Evolutionary conservation across 2,329 filamentous ascomycete genomes (phyloP).

Genomic region (Microcyclosporella mali): DNA sequence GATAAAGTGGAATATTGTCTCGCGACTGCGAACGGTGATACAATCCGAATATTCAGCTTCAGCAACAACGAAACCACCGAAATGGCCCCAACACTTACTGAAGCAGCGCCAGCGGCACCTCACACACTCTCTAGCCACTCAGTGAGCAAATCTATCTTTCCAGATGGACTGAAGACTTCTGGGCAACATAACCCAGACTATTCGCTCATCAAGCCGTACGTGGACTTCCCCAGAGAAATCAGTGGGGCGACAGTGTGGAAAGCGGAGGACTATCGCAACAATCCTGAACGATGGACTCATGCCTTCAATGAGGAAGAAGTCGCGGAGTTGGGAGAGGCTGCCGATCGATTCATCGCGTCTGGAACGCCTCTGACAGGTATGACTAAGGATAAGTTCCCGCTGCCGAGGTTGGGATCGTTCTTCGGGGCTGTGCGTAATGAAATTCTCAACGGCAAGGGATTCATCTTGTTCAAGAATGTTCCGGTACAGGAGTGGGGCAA

Average conservation of each 20-base stretch:
- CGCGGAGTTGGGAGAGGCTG: conserved; percentile 58
- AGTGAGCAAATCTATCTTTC: conserved; percentile 48
- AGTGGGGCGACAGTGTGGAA: conserved; percentile 67
- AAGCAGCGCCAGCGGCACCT: conserved; percentile 5
- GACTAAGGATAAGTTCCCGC: conserved; percentile 55
- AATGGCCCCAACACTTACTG: conserved; percentile 18
- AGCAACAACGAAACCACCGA: neutral
- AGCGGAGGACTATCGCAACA: conserved; percentile 55
- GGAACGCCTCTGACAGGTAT: conserved; percentile 67
- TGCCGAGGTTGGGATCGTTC: conserved; percentile 51
- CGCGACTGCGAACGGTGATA: no score
- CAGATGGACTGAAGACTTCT: conserved; percentile 60
- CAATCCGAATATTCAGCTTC: no score
- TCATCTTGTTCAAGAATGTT: conserved; percentile 82
- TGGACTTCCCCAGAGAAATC: conserved; percentile 64
- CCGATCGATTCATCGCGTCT: conserved; percentile 62
- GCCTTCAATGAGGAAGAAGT: conserved; percentile 61
- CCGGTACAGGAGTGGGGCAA: conserved; percentile 70
- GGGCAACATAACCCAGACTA: conserved; percentile 68
- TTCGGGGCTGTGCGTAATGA: conserved; percentile 55
- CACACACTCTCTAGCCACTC: conserved; percentile 27
- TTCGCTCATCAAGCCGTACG: conserved; percentile 57
- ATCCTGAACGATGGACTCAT: conserved; percentile 67
- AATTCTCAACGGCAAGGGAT: conserved; percentile 78
- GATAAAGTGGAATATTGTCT: no score